Evolutionary conservation across 1,284 basidiomycete genomes (phyloP).

Genomic region (Exobasidium rhododendri): DNA sequence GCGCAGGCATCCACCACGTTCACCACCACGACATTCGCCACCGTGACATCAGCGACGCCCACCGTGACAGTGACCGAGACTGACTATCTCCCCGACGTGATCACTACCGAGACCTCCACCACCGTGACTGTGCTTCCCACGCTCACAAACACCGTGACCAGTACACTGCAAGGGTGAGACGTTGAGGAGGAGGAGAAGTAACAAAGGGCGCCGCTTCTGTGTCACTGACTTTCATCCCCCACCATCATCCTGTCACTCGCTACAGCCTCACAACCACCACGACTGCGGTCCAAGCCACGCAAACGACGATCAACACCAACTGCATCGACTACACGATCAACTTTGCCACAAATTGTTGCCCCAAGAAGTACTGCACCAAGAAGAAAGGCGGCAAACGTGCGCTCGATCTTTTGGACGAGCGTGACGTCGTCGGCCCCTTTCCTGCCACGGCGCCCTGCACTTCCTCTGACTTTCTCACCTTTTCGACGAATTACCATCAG

Average conservation of each 20-base stretch:
- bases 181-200: not conserved
- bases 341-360: not conserved
- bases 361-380: not conserved
- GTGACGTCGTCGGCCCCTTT: not conserved
- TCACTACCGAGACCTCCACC: not conserved
- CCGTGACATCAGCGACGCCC: not conserved
- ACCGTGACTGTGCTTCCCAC: not conserved
- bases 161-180: not conserved
- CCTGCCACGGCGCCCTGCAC: not conserved
- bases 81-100: not conserved
- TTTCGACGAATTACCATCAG: not conserved
- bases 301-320: not conserved
- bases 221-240: too few species aligned
- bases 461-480: not conserved
- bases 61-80: not conserved
- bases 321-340: not conserved
- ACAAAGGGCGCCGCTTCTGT: not conserved
- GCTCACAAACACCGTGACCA: not conserved
- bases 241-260: not conserved
- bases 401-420: not conserved
- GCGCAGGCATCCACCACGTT: not conserved
- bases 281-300: conserved; percentile 3
- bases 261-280: not conserved
- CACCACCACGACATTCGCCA: not conserved
- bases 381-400: not conserved